These are phyloP conservation scores for Trichosanthes truncata DNA, from an alignment of 306 rosid genomes.

Conservation along the genomic window DNA sequence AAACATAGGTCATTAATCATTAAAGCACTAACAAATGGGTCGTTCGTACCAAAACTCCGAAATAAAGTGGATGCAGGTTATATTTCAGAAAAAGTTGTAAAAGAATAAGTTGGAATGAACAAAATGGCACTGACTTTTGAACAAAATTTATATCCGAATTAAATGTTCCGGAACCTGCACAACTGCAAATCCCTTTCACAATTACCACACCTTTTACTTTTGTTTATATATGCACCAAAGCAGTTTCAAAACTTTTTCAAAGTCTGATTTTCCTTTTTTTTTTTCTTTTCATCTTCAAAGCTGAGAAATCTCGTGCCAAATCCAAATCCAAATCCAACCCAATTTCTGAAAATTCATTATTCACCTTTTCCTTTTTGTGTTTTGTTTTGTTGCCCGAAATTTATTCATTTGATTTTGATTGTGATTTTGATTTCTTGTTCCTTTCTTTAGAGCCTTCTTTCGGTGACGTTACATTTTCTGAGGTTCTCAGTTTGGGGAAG, in stretches of 20 bases:
- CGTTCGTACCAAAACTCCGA: too few relatives aligned
- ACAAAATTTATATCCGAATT: neutral
- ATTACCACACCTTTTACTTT: neutral
- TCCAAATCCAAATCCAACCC: neutral
- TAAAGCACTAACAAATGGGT: too few relatives aligned
- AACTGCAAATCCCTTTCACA: too few relatives aligned
- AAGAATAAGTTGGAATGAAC: neutral
- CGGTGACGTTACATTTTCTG: neutral
- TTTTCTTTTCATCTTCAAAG: neutral
- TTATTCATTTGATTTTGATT: too few relatives aligned
- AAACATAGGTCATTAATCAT: too few relatives aligned
- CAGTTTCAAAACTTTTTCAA: neutral
- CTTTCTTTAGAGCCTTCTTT: too few relatives aligned
- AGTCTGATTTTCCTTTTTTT: neutral
- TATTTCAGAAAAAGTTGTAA: neutral
- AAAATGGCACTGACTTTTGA: conserved; percentile 4
- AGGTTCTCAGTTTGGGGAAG: neutral
- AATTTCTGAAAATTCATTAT: too few relatives aligned
- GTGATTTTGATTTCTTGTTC: too few relatives aligned
- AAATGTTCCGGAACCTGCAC: neutral
- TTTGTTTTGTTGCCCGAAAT: too few relatives aligned
- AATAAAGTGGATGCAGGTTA: neutral
- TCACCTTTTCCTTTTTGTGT: too few relatives aligned
- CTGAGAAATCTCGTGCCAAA: neutral
- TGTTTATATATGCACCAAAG: neutral